Conservation (phyloP, 2,329 filamentous ascomycete species). For the Trichoderma asperellum region DNA sequence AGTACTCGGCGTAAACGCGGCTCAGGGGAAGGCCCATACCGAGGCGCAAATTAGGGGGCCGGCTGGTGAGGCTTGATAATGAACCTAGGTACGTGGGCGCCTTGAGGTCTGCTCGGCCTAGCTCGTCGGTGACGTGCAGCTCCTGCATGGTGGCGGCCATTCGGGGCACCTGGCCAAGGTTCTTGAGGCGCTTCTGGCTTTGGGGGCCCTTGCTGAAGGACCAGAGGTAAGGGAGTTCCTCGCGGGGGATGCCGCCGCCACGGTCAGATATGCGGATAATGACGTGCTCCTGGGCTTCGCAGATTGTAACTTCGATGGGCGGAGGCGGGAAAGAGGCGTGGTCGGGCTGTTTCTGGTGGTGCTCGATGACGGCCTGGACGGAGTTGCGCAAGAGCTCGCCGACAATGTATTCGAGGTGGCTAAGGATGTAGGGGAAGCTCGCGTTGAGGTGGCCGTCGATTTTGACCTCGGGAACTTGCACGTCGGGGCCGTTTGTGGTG, state of each 20-base stretch:
- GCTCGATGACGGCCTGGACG: constrained; percentile 87
- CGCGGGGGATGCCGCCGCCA: constrained; percentile 85
- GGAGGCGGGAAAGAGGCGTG: constrained; percentile 57
- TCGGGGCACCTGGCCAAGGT: constrained; percentile 82
- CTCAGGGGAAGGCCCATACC: constrained; percentile 95
- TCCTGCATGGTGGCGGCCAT: constrained; percentile 95
- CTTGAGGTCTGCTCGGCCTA: constrained; percentile 48
- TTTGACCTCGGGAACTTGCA: constrained; percentile 76
- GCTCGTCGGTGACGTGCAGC: constrained; percentile 58
- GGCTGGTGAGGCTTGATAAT: constrained; percentile 75
- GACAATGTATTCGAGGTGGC: constrained; percentile 95
- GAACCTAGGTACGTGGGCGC: constrained; percentile 59
- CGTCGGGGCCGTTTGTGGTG: constrained; percentile 72
- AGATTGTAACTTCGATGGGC: constrained; percentile 91
- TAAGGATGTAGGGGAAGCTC: constrained; percentile 94
- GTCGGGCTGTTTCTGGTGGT: constrained; percentile 51
- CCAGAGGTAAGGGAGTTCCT: constrained; percentile 89
- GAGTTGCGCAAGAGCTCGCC: constrained; percentile 94
- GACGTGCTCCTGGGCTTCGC: constrained; percentile 90
- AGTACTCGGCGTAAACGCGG: constrained; percentile 95
- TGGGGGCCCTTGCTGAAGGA: constrained; percentile 94
- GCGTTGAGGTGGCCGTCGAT: constrained; percentile 85
- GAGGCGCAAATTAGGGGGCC: constrained; percentile 83
- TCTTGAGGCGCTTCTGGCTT: constrained; percentile 75
- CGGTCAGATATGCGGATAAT: constrained; percentile 96